Percentiles rank a stretch among this genome's conserved stretches.
These are phyloP conservation scores for Claviceps humidiphila DNA, from an alignment of 2,329 filamentous ascomycete species.

Conservation along the genomic window DNA sequence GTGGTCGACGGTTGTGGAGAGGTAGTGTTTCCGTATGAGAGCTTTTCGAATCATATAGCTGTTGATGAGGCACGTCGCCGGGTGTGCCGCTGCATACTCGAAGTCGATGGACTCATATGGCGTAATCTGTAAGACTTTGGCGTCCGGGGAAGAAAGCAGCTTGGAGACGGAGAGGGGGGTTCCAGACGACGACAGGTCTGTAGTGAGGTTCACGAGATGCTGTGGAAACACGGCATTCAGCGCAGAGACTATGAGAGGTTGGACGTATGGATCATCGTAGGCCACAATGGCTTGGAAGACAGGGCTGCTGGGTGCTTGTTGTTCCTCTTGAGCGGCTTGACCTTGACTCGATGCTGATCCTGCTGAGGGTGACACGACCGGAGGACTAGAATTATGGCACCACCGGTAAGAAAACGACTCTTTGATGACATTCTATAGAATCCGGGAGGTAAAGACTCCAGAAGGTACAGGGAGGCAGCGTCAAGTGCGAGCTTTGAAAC, in stretches of 20 bases:
- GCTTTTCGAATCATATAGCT: slow-evolving; percentile 94
- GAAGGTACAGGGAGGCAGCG: slow-evolving; percentile 5
- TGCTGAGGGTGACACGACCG: slow-evolving; percentile 5
- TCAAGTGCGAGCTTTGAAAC: slow-evolving; percentile 15
- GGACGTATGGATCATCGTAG: slow-evolving; percentile 82
- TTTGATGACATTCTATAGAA: slow-evolving; percentile 15
- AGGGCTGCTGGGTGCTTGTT: background rate
- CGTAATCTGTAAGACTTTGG: slow-evolving; percentile 60
- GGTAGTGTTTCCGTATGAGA: slow-evolving; percentile 88
- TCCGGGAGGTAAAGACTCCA: background rate
- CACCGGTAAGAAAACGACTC: slow-evolving; percentile 20
- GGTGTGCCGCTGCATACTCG: slow-evolving; percentile 51
- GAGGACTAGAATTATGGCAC: slow-evolving; percentile 12
- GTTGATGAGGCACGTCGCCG: slow-evolving; percentile 57
- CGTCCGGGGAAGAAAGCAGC: slow-evolving; percentile 19
- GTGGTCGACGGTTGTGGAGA: slow-evolving; percentile 68
- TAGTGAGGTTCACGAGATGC: slow-evolving; percentile 41
- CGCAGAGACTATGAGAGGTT: slow-evolving; percentile 69
- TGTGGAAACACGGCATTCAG: slow-evolving; percentile 48
- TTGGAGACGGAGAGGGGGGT: slow-evolving; percentile 22
- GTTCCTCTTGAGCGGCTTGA: slow-evolving; percentile 2
- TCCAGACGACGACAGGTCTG: slow-evolving; percentile 20
- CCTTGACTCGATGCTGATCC: slow-evolving; percentile 10
- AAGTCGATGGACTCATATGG: slow-evolving; percentile 86
- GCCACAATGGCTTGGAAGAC: slow-evolving; percentile 54